Base-by-base conservation (phyloP, 2,329 filamentous ascomycete species). In the Claviceps sp. region DNA sequence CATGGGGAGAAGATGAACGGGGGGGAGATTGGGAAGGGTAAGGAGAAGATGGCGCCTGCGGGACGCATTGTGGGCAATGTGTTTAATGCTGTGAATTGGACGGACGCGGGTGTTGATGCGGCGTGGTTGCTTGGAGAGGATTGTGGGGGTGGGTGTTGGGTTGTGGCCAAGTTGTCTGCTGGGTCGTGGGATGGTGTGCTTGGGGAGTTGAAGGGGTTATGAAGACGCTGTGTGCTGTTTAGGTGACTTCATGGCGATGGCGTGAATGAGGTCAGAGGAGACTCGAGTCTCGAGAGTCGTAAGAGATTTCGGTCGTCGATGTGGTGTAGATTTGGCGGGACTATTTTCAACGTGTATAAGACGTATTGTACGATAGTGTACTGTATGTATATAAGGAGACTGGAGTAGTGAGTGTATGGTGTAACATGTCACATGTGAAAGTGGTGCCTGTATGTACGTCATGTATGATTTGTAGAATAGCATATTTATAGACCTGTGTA, bases 141-240 rank as follows among this genome's bases (percentile, higher is more conserved):
- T n/a, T 22, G 38, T 18, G 42, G 13, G 6, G 51, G 47, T 3
- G 47, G 43, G 16, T 47, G 42, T 34, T 47, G 51, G 51, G 40
- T 50, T 37, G 38, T 42, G 51, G 47, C 47, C 20, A 53, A 47
- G 42, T 9, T 53, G 34, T 53, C 51, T 4, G 4, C 47, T 20
- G 22, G 13, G 36, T 46, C 48, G 14, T 54, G 48, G 49, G 42
- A 34, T 14, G 36, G 45, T 18, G 22, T 52, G 4, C n/a, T 30
- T 6, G 24, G 34, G 38, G 11, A 52, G 38, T 26, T 52, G 38
- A 2, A 40, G 13, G 44, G 3, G 2, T 43, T 48, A 45, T 52
- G 30, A 51, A 14, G 40, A 20, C 5, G 18, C 20, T 14, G 40
- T 42, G 7, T 9, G 40, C 20, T 42, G 40, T 4, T 4, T 20